Conservation (phyloP, 2,329 filamentous ascomycete species). For the Trichoderma sp. region DNA sequence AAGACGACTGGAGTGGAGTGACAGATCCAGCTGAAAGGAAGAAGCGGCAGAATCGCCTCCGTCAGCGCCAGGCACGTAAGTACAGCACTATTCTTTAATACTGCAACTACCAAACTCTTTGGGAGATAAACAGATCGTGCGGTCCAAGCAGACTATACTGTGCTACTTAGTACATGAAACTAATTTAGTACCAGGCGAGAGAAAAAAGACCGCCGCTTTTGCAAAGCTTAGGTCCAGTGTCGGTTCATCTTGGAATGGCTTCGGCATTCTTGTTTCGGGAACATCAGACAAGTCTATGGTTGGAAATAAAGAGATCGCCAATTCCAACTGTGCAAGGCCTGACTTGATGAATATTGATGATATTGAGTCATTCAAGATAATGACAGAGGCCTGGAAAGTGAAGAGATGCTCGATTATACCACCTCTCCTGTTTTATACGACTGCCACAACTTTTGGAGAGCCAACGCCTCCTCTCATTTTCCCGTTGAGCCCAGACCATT, state of each 20-base stretch:
- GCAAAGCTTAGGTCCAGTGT: not conserved
- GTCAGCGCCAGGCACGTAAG: conserved; percentile 6
- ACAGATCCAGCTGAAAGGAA: conserved; percentile 7
- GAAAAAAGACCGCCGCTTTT: not conserved
- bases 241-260: conserved; percentile 6
- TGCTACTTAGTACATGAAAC: not conserved
- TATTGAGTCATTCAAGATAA: not conserved
- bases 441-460: conserved; percentile 1
- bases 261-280: not conserved
- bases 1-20: not conserved
- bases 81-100: not conserved
- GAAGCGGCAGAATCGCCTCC: conserved; percentile 12
- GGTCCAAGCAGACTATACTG: not conserved
- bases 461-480: conserved; percentile 6
- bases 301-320: not conserved
- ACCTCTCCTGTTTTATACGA: conserved; percentile 5
- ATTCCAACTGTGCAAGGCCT: not conserved
- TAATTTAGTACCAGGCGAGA: not conserved
- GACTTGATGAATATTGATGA: not conserved
- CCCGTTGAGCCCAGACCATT: not conserved
- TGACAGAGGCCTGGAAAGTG: not conserved
- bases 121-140: not conserved
- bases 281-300: not conserved
- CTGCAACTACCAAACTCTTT: not conserved
- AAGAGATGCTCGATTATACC: not conserved